Base-by-base conservation (phyloP, 2,329 filamentous ascomycete species). In the Curvularia spicifera region DNA sequence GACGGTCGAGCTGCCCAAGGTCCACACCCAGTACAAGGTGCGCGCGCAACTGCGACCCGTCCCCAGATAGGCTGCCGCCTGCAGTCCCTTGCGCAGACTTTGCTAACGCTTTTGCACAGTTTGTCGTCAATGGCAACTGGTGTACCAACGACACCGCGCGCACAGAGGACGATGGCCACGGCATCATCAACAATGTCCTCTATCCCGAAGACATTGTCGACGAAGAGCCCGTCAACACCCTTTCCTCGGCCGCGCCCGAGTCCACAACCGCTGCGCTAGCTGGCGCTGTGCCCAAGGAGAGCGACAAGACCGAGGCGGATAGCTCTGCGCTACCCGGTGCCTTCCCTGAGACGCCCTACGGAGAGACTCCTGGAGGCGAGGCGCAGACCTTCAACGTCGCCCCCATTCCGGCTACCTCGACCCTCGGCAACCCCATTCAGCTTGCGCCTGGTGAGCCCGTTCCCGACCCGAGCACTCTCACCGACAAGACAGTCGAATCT, bases 11-110 rank as follows among this genome's bases (percentile, higher is more conserved):
- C 83, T 98, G 33, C 82, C 89, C 49, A 81, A 86, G 54, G 80
- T 48, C 64, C 97, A 95, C 81, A 89, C 96, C 68, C 88, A 89
- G 74, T 99, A 97, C 87, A 99, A 99, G 91, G 94, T 97, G 82
- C 65, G 85, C 65, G 6, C 18, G 9, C 10, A 24, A 24, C 48
- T 13, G 5, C 6, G 12, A 13, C 10, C 44, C 6, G 24, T 18
- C 46, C 26, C 29, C 52, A 55, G 48, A 50, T 44, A 45, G 48
- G 56, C 35, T 43, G 37, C 47, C 35, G 39, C 42, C 51, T 49
- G 18, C 37, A 31, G 15, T 18, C 9, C 13, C 18, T 28, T 47
- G 53, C 53, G 58, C 60, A 63, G 51, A 58, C 51, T 56, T 51
- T 65, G 62, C 66, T 71, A 52, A 71, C 62, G 66, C 44, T 15